Base-by-base conservation (phyloP, 2,329 filamentous ascomycete species). In the Penicillium sp. region DNA sequence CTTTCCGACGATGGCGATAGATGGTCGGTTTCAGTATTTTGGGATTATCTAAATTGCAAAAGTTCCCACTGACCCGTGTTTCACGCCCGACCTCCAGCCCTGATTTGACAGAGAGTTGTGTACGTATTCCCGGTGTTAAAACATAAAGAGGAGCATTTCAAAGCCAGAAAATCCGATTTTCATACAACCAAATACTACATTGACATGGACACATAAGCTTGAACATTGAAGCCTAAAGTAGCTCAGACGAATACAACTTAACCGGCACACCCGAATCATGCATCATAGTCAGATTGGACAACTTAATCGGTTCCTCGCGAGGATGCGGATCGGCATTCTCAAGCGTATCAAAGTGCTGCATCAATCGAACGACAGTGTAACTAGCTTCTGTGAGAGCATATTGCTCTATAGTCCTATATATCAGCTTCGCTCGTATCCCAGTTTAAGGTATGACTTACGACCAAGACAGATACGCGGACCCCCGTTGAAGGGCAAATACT, bases 301-400 rank as follows among this genome's bases (percentile, higher is more conserved):
- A 46, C 23, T 67, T 65, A 0, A 67, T 41, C n/a, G 65, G 63
- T 32, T 66, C 62, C 7, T 55, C 44, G 18, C 59, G 54, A 9
- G 65, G 50, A 23, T 57, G 53, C 0, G 64, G 60, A 42, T 69
- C 69, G 5, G 62, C 67, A 28, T 67, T 68, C 43, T 72, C 67
- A 1, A 72, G 50, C 1, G 54, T 63, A 35, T 66, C 62, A 41
- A 72, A 73, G 9, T 60, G 57, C 54, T 72, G 70, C 58, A 73
- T 55, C 8, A 73, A 44, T 24, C 65, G 60, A 24, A 72, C 65
- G 10, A 72, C 60, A 0, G 68, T 68, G 39, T 70, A 73, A 41
- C 70, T 71, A 4, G 70, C 71, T 58, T 73, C 70, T 0, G 68
- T 71, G 9, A 73, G 65, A 1, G 69, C 70, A 38, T 72, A 72